These are phyloP conservation scores for Curvularia verruculosa DNA, from an alignment of 2,329 filamentous ascomycete species.

Conservation along the genomic window DNA sequence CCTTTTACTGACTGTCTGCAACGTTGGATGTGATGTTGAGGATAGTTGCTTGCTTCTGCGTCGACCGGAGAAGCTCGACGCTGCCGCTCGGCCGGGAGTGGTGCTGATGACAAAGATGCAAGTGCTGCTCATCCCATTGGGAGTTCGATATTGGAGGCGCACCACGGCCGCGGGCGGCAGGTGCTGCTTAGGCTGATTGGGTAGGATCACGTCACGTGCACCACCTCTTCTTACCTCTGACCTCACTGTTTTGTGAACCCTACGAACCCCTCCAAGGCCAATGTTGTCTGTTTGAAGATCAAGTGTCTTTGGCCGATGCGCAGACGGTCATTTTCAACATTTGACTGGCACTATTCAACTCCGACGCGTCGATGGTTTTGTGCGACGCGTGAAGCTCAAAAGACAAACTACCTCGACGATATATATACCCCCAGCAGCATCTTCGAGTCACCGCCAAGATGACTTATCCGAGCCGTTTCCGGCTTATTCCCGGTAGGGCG, in stretches of 20 bases:
- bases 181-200: background rate
- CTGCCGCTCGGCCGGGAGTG: constrained; percentile 3
- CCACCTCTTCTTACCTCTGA: background rate
- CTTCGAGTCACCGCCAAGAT: background rate
- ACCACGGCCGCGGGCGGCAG: background rate
- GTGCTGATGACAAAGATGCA: background rate
- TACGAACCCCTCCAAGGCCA: background rate
- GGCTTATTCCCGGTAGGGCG: background rate
- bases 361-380: background rate
- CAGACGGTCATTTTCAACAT: background rate
- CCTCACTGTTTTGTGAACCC: background rate
- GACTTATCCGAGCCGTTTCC: background rate
- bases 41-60: background rate
- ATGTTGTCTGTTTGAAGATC: background rate
- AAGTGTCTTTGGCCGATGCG: background rate
- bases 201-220: background rate
- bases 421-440: background rate
- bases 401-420: background rate
- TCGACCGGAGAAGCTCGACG: background rate
- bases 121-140: background rate
- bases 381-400: background rate
- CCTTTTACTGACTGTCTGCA: background rate
- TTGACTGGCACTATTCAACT: background rate
- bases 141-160: background rate
- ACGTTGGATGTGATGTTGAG: background rate